Evolutionary conservation across 2,329 filamentous ascomycete genomes (phyloP), one percentile per base, ranked within the genome.

Genomic region (Penicillium sp.): DNA sequence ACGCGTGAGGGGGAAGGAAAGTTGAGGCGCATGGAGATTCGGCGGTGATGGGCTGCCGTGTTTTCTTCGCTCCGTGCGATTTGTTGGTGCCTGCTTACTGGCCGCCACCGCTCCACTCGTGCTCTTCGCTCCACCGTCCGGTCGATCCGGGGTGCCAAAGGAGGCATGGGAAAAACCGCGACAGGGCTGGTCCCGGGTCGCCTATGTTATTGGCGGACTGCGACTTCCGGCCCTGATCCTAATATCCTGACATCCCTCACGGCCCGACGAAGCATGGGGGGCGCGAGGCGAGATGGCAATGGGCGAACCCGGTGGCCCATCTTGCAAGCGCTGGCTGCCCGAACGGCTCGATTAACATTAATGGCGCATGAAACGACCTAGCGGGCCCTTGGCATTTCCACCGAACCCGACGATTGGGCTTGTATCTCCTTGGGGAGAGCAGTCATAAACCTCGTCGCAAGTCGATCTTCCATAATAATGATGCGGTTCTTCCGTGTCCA

Each of bases 81-180:
- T 33, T 36, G 26, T 32, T 28, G 17, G 15, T 21, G 11, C 9
- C 13, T 16, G 10, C 29, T 51, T 7, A 53, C 47, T 51, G 51
- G 51, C 15, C 38, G 44, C 43, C 48, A 50, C 43, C 14, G 32
- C 33, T 42, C 41, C 45, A 47, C 47, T 39, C 39, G n/a, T 25
- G 14, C 30, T 33, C 7, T 19, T 26, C 17, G 39, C 45, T 48
- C 51, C 47, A 53, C 51, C 15, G 39, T 47, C 48, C 46, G 42
- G 51, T 48, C 48, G 52, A 55, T 55, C 52, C 47, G 52, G 52
- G 52, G 50, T 55, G 44, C 46, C 41, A 33, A 26, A 27, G 38
- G 23, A 19, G 23, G 33, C 9, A 7, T 18, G 5, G 29, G 21
- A 23, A 7, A 7, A 23, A 7, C 11, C 11, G 21, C 21, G 11